Evolutionary conservation across 2,329 filamentous ascomycete species (phyloP).

Genomic region (Corynespora cassiicola): DNA sequence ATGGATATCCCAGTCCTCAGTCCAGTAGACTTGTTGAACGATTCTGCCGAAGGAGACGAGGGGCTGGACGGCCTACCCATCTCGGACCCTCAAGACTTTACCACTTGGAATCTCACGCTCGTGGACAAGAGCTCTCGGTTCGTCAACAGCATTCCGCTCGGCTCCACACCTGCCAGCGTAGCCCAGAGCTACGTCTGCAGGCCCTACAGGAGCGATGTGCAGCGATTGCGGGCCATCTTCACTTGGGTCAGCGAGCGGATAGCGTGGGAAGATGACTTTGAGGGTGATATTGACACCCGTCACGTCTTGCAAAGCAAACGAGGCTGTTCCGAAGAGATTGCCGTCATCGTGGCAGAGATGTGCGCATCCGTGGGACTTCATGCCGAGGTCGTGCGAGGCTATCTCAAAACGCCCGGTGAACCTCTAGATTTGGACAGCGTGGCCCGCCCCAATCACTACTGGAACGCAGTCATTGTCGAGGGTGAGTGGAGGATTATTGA

Average conservation of each 20-base stretch:
- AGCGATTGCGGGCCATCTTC: conserved; percentile 91
- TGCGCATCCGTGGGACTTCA: conserved; percentile 87
- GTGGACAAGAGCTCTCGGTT: conserved; percentile 98
- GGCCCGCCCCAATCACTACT: conserved; percentile 94
- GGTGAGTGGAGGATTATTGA: conserved; percentile 97
- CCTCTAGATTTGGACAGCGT: conserved; percentile 74
- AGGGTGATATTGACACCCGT: conserved; percentile 81
- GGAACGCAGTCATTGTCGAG: conserved; percentile 93
- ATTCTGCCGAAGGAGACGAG: conserved; percentile 88
- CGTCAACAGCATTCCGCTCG: conserved; percentile 80
- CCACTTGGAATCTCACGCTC: conserved; percentile 77
- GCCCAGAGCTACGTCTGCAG: conserved; percentile 93
- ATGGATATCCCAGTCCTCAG: conserved; percentile 88
- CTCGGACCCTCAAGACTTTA: conserved; percentile 81
- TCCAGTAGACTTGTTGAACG: conserved; percentile 86
- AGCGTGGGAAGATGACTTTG: conserved; percentile 93
- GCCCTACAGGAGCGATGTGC: conserved; percentile 92
- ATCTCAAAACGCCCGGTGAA: conserved; percentile 89
- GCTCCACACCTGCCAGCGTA: conserved; percentile 80
- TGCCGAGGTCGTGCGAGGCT: conserved; percentile 86
- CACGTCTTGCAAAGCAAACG: conserved; percentile 84
- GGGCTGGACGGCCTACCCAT: conserved; percentile 84
- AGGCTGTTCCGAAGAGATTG: conserved; percentile 88
- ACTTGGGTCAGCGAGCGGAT: conserved; percentile 97
- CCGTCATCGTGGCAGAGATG: conserved; percentile 89